Evolutionary conservation across 2,329 filamentous ascomycete species (phyloP).

Genomic region (Sporothrix pseudoabietina): DNA sequence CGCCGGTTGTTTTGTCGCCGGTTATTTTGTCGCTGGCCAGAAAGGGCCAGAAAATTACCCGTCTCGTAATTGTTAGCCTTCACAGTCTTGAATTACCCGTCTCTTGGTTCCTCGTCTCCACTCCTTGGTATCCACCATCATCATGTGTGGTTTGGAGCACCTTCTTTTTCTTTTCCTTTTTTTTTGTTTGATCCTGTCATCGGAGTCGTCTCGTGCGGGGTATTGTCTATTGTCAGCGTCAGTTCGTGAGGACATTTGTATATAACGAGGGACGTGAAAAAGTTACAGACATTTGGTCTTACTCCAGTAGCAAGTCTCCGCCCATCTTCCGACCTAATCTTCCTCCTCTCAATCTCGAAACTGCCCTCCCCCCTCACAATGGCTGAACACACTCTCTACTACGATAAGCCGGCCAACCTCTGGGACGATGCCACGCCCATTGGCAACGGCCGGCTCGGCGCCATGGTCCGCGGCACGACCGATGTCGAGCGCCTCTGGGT

Average conservation of each 20-base stretch:
- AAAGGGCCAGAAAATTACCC: too few species aligned
- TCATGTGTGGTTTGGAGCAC: neutral
- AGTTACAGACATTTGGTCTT: neutral
- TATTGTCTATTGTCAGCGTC: neutral
- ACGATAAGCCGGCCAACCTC: constrained; percentile 8
- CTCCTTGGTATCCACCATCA: neutral
- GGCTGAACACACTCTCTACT: constrained; percentile 8
- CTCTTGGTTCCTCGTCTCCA: neutral
- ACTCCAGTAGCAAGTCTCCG: neutral
- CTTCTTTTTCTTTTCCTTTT: too few species aligned
- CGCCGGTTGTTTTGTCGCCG: too few species aligned
- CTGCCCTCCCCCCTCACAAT: neutral
- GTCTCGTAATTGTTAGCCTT: too few species aligned
- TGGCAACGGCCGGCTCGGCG: constrained; percentile 12
- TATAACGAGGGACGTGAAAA: neutral
- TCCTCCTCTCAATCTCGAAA: too few species aligned
- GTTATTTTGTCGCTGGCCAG: too few species aligned
- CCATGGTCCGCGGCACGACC: neutral
- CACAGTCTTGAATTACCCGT: neutral
- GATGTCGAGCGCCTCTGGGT: constrained; percentile 1
- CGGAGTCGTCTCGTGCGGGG: neutral
- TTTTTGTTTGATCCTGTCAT: neutral
- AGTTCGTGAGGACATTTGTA: neutral
- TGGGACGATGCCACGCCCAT: constrained; percentile 17
- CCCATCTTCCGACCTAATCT: neutral